Base-by-base conservation (phyloP, 805 yeast species). In the Lachancea sp. region DNA sequence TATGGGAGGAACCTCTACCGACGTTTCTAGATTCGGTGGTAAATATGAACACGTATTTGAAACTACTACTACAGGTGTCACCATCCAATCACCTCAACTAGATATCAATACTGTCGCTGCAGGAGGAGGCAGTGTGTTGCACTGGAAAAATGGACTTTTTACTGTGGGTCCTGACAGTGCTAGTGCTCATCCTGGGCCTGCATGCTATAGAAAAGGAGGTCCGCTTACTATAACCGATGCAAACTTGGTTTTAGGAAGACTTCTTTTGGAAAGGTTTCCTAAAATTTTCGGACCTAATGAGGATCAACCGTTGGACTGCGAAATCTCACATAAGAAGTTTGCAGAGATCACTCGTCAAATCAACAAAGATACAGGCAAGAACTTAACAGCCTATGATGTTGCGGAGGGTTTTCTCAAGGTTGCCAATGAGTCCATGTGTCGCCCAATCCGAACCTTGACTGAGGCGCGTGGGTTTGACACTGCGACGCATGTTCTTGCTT, bases 1-100 rank as follows among this genome's bases (percentile, higher is more conserved):
- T 60, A 83, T 85, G 89, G 95, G 95, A 36, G 95, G 95, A 36
- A 85, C 95, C 1, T 81, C 90, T 1, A 85, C 95, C 1, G 95
- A 86, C 64, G 89, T 83, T 4, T 78, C 87, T 4, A 69, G 95
- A 47, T 85, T 67, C 54, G 79, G 78, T 39, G 90, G 90, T 2
- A 70, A 73, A 33, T 71, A 77, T 22, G 89, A 83, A 44, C 90
- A 83, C 56, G 83, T 83, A 12, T 83, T 85, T 56, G 95, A 86
- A 58, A 82, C 89, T 3, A 74, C 81, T 2, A 83, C 88, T 9
- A 94, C 95, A 2, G 90, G 90, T 17, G 78, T 85, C 34, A 80
- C 83, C 2, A 80, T 85, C 38, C 92, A 83, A 50, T 78, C 90
- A 8, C 95, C 95, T 2, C 95, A 85, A 55, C 64, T 85, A 38